Evolutionary conservation across 2,329 filamentous ascomycete species (phyloP), one percentile per base, ranked within the genome.

Genomic region (Akanthomyces muscarius): DNA sequence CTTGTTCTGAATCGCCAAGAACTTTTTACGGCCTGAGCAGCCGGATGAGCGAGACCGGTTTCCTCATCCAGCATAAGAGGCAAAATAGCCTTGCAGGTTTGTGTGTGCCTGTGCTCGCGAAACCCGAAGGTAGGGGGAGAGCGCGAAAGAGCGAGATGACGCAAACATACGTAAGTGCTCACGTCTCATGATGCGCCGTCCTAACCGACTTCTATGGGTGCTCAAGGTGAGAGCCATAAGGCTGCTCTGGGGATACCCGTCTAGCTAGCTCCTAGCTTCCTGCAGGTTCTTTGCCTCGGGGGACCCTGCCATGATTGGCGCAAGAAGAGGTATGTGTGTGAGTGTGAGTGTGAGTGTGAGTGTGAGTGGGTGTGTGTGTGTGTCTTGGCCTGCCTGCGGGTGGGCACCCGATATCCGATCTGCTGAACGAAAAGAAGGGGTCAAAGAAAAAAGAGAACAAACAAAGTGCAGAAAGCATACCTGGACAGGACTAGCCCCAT

Each of bases 151-250:
- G 56, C 56, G 45, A 59, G 45, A 50, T 59, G 47, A 45, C 56
- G 56, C 33, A 16, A 16, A 56, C 42, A 44, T 52, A 60, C 57
- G 57, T 52, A 60, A 60, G 45, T 60, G 23, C 14, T 36, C 23
- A 52, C 45, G 57, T 52, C 36, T 41, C 48, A 52, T 36, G 25
- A 52, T 25, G 48, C 33, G 57, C 57, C 57, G 57, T 60, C 47
- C n/a, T 60, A 60, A 44, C 57, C 57, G 57, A 23, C 33, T 18
- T 33, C n/a, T 45, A 47, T 4, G 44, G 25, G 8, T 28, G 23
- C 16, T n/a, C 16, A 33, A 30, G 45, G 25, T 16, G 56, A 42
- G 33, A 42, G 18, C 23, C 11, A 36, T 13, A 60, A 44, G 56
- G 45, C 56, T 59, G 45, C 30, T 41, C 16, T n/a, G 38, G 41